phyloP scores from a whole-genome alignment of 805 yeast genomes.

The Hanseniaspora lachancei region DNA sequence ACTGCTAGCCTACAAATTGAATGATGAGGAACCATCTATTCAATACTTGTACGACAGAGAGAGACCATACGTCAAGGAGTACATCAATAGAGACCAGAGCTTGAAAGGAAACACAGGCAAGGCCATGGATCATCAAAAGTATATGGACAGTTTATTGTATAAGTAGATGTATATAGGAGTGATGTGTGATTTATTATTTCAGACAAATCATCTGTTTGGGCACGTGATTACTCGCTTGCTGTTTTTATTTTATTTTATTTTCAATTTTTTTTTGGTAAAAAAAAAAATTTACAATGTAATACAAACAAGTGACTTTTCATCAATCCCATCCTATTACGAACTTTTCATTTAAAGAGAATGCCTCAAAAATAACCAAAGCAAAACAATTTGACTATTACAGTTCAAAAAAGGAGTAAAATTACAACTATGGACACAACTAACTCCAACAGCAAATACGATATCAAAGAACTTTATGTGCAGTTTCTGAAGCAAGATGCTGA shows the following conservation, averaged over 20 bases:
- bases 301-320: no score
- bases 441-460: constrained; percentile 41
- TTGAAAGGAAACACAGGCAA: neutral
- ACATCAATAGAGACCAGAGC: neutral
- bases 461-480: constrained; percentile 63
- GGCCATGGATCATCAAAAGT: neutral
- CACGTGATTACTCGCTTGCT: no score
- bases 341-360: no score
- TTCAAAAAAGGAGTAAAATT: no score
- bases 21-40: constrained; percentile 45
- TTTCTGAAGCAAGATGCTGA: constrained; percentile 85
- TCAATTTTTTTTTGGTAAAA: no score
- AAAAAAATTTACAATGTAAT: no score
- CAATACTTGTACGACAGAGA: constrained; percentile 15
- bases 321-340: no score
- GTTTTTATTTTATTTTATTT: no score
- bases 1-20: constrained; percentile 45
- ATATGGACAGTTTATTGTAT: neutral
- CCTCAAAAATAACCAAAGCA: no score
- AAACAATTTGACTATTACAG: no score
- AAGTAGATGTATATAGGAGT: neutral
- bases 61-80: neutral
- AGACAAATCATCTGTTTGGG: no score
- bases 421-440: neutral
- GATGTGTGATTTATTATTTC: no score